These are phyloP conservation scores for Lentithecium fluviatile DNA, from an alignment of 495 filamentous ascomycete species.

Conservation along the genomic window DNA sequence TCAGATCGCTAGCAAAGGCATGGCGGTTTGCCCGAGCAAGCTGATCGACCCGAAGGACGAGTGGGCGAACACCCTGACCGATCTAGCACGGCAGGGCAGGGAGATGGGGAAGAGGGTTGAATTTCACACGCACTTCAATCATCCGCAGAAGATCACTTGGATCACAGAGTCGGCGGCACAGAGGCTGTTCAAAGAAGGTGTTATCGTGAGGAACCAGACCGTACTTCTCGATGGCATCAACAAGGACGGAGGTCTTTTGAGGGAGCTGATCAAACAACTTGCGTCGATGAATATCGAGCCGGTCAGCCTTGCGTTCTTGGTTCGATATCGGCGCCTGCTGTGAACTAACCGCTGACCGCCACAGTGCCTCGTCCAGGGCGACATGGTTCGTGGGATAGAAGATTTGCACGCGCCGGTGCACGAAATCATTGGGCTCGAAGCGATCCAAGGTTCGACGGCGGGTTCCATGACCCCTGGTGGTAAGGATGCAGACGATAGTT, in stretches of 20 bases:
- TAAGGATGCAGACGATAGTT: no score
- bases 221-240: conserved; percentile 57
- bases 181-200: conserved; percentile 49
- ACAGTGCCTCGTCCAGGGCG: no score
- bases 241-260: conserved; percentile 49
- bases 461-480: conserved; percentile 61
- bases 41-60: conserved; percentile 51
- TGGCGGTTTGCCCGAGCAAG: conserved; percentile 55
- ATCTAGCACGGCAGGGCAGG: conserved; percentile 48
- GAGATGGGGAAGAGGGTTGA: conserved; percentile 55
- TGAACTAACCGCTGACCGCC: no score
- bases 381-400: neutral
- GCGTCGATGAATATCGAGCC: no score
- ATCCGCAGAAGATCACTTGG: conserved; percentile 58
- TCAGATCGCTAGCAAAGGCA: conserved; percentile 56
- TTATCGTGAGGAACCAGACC: conserved; percentile 43
- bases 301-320: no score
- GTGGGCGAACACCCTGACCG: conserved; percentile 52
- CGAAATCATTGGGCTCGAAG: conserved; percentile 55
- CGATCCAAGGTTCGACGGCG: conserved; percentile 55
- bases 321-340: no score
- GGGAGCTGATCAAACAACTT: no score
- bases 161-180: conserved; percentile 50
- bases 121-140: conserved; percentile 61
- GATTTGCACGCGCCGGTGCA: conserved; percentile 58